These are phyloP conservation scores for Lepidium africanum DNA, from an alignment of 345 rosid genomes.

Conservation along the genomic window DNA sequence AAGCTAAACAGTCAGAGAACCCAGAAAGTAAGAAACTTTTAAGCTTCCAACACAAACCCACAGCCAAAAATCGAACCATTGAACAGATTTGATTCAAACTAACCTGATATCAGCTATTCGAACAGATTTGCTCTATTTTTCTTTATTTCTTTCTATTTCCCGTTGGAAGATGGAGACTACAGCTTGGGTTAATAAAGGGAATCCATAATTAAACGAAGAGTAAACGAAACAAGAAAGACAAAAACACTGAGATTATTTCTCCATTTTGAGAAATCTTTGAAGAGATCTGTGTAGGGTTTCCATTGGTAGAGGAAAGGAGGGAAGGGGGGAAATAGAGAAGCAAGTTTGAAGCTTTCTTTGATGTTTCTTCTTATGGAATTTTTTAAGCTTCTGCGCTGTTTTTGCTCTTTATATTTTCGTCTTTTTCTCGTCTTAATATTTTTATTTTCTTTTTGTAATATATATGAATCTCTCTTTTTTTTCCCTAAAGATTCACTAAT, in stretches of 20 bases:
- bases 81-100: not conserved
- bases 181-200: slow-evolving; percentile 5
- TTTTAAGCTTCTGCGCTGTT: slow-evolving; percentile 21
- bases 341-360: slow-evolving; percentile 29
- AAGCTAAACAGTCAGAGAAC: slow-evolving; percentile 6
- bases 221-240: not conserved
- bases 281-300: slow-evolving; percentile 29
- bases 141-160: not conserved
- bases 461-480: not conserved
- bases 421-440: not conserved
- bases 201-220: not conserved
- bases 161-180: slow-evolving; percentile 1
- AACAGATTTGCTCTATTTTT: not conserved
- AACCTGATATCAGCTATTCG: slow-evolving; percentile 4
- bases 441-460: not conserved
- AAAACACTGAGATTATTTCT: not conserved
- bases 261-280: slow-evolving; percentile 12
- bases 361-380: slow-evolving; percentile 24
- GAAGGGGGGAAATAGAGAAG: slow-evolving; percentile 12
- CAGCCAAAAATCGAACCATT: slow-evolving; percentile 10
- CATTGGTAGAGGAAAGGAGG: slow-evolving; percentile 16
- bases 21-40: slow-evolving; percentile 20
- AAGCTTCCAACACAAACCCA: slow-evolving; percentile 13
- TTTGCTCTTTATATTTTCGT: not conserved
- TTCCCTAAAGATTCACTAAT: no score